Conservation (phyloP, 768 basidiomycete genomes). For the Royoungia palumana region DNA sequence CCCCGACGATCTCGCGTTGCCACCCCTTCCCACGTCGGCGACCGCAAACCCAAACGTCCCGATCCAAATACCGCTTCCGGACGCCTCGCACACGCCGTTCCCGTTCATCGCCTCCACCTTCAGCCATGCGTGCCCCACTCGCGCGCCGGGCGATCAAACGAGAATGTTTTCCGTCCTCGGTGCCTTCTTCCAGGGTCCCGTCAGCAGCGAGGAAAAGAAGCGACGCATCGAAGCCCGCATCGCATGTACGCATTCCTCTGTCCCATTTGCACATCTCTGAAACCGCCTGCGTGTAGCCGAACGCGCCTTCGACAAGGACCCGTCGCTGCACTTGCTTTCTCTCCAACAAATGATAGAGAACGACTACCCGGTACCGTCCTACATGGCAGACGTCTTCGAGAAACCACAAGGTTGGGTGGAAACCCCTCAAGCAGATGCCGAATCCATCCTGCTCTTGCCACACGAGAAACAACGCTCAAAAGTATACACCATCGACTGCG, state of each 20-base stretch:
- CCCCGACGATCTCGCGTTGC: slow-evolving; percentile 65
- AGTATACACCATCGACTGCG: slow-evolving; percentile 90
- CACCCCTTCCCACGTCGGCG: slow-evolving; percentile 67
- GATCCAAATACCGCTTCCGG: slow-evolving; percentile 40
- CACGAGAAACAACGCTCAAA: slow-evolving; percentile 36
- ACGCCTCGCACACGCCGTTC: slow-evolving; percentile 36
- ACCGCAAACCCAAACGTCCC: slow-evolving; percentile 57
- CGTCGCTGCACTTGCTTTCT: slow-evolving; percentile 69
- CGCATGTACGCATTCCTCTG: slow-evolving; percentile 27
- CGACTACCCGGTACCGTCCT: slow-evolving; percentile 86
- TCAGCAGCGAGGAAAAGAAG: slow-evolving; percentile 79
- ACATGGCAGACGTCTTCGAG: slow-evolving; percentile 69
- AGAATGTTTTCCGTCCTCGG: slow-evolving; percentile 85
- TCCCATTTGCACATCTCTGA: slow-evolving; percentile 2
- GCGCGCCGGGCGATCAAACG: slow-evolving; percentile 84
- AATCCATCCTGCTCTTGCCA: slow-evolving; percentile 31
- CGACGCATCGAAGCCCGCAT: slow-evolving; percentile 48
- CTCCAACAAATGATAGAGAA: slow-evolving; percentile 91
- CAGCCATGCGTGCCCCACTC: slow-evolving; percentile 90
- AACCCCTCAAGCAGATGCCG: slow-evolving; percentile 52
- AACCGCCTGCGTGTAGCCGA: slow-evolving; percentile 43
- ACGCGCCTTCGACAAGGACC: slow-evolving; percentile 56
- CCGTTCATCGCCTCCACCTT: slow-evolving; percentile 78
- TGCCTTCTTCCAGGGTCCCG: slow-evolving; percentile 76
- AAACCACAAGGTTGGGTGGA: slow-evolving; percentile 77